phyloP scores from a whole-genome alignment of 495 filamentous ascomycete genomes.

The Lasiosphaeriaceae sp. region DNA sequence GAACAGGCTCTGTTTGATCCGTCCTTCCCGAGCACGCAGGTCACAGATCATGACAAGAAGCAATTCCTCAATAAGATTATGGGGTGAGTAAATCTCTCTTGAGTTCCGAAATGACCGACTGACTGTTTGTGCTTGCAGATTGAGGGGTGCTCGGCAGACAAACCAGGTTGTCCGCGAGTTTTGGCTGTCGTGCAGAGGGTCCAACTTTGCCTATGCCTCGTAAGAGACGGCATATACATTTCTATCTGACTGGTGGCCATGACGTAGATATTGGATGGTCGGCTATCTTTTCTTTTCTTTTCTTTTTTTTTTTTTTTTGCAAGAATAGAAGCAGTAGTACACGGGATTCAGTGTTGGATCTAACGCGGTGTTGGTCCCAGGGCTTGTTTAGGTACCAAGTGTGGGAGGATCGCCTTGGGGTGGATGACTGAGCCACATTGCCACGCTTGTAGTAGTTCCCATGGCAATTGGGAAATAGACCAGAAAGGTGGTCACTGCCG shows the following conservation, averaged over 20 bases:
- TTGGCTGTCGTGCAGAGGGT: slow-evolving; percentile 67
- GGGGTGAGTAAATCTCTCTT: slow-evolving; percentile 33
- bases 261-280: background rate
- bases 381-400: no score
- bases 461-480: no score
- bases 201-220: slow-evolving; percentile 60
- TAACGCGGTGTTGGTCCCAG: no score
- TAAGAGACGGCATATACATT: no score
- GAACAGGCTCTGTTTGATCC: slow-evolving; percentile 49
- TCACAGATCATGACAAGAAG: slow-evolving; percentile 57
- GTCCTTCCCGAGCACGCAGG: slow-evolving; percentile 58
- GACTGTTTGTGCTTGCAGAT: slow-evolving; percentile 21
- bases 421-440: no score
- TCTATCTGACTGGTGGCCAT: background rate
- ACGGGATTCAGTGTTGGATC: no score
- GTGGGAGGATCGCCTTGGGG: no score
- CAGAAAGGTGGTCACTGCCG: no score
- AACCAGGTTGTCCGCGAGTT: slow-evolving; percentile 61
- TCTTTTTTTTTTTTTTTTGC: background rate
- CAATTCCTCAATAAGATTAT: slow-evolving; percentile 58
- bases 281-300: background rate
- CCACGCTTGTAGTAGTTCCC: no score
- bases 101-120: background rate
- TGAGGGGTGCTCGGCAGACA: slow-evolving; percentile 57
- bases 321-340: no score